These are phyloP conservation scores for Hibiscus trionum DNA, from an alignment of 345 rosid species.

Conservation along the genomic window DNA sequence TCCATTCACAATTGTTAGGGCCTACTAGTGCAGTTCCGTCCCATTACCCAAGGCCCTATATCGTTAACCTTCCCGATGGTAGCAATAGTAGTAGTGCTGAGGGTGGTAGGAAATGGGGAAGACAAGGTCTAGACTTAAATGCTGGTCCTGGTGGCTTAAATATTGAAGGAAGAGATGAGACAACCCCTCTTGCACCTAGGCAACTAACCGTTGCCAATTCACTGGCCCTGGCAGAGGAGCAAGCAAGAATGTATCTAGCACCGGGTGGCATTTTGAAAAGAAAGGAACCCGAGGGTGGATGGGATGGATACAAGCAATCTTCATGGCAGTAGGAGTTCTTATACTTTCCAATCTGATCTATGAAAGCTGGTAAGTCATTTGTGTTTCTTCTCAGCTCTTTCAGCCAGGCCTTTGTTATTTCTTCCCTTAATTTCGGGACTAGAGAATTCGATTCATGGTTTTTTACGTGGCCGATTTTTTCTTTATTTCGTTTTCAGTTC, in stretches of 20 bases:
- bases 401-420: background rate
- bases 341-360: slow-evolving; percentile 13
- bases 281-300: slow-evolving; percentile 88
- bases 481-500: slow-evolving; percentile 24
- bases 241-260: slow-evolving; percentile 62
- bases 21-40: slow-evolving; percentile 48
- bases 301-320: slow-evolving; percentile 75
- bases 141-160: slow-evolving; percentile 72
- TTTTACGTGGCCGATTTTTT: background rate
- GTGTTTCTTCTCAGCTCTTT: background rate
- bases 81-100: slow-evolving; percentile 34
- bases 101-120: slow-evolving; percentile 55
- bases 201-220: slow-evolving; percentile 44
- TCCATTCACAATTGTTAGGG: slow-evolving; percentile 57
- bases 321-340: slow-evolving; percentile 62
- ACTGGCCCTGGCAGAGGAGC: slow-evolving; percentile 54
- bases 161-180: slow-evolving; percentile 59
- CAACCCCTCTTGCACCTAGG: slow-evolving; percentile 33
- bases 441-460: background rate
- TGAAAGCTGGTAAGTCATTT: slow-evolving; percentile 33
- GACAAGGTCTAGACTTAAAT: slow-evolving; percentile 73
- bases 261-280: slow-evolving; percentile 54
- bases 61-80: slow-evolving; percentile 55
- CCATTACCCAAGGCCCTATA: slow-evolving; percentile 51
- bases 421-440: background rate